Conservation (phyloP, 106 monocot genomes). For the Hemerocallis citrina region DNA sequence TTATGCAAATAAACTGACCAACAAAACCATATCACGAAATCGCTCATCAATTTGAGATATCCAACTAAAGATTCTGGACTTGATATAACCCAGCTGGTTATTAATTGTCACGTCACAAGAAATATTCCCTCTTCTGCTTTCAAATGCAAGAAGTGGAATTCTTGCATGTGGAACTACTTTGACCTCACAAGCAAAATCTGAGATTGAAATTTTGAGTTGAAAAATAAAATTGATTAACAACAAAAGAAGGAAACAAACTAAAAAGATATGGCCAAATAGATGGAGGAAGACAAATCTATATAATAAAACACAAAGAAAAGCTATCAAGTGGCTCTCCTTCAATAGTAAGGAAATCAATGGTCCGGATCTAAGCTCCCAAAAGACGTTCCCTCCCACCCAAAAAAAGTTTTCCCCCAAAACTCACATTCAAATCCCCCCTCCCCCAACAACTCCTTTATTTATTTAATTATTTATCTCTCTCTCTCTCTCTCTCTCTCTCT, state of each 20-base stretch:
- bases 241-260: background rate
- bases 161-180: slow-evolving; percentile 53
- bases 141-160: slow-evolving; percentile 68
- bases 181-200: slow-evolving; percentile 41
- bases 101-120: slow-evolving; percentile 87
- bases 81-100: slow-evolving; percentile 52
- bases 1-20: slow-evolving; percentile 35
- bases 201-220: slow-evolving; percentile 9
- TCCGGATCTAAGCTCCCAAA: no score
- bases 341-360: no score
- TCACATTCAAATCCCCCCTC: no score
- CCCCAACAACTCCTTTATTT: no score
- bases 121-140: slow-evolving; percentile 41
- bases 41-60: slow-evolving; percentile 56
- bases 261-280: background rate
- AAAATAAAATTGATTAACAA: slow-evolving; percentile 2
- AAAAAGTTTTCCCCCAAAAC: no score
- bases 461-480: no score
- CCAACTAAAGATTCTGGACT: slow-evolving; percentile 57
- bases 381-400: no score
- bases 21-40: slow-evolving; percentile 80
- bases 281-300: no score
- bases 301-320: no score
- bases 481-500: no score
- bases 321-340: no score